Percentiles rank a stretch among this genome's conserved stretches.
These are phyloP conservation scores for Effrenium voratum DNA, from an alignment of 73 alveolate genomes.

Conservation along the genomic window DNA sequence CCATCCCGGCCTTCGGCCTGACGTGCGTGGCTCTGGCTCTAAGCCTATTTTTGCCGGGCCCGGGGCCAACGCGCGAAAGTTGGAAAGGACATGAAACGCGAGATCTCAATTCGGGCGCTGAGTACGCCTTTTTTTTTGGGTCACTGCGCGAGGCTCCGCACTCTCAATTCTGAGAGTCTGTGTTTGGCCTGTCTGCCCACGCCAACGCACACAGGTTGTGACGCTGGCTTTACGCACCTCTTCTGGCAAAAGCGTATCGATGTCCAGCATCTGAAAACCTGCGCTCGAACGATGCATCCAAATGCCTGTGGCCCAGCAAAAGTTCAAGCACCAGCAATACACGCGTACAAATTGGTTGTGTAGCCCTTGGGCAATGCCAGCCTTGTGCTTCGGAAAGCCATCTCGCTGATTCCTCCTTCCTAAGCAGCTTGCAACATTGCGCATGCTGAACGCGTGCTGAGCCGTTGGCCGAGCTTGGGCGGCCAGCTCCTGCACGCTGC, in stretches of 20 bases:
- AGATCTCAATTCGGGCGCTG: no score
- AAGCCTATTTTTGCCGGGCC: no score
- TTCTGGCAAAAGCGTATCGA: conserved; percentile 37
- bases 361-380: neutral
- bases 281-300: neutral
- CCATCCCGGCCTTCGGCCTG: no score
- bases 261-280: conserved; percentile 37
- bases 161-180: no score
- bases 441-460: neutral
- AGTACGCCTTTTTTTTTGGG: no score
- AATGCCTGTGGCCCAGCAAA: neutral
- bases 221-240: neutral
- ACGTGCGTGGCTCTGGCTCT: no score
- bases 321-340: neutral
- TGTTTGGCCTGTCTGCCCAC: no score
- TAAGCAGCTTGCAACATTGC: neutral
- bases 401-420: conserved; percentile 6
- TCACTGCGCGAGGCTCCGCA: no score
- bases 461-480: conserved; percentile 7
- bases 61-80: no score
- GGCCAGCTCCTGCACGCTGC: conserved; percentile 37
- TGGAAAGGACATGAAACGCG: no score
- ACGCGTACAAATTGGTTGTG: neutral
- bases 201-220: neutral
- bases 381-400: conserved; percentile 30